Evolutionary conservation across 1,284 basidiomycete genomes (phyloP).

Genomic region (Laetiporus sulphureus): DNA sequence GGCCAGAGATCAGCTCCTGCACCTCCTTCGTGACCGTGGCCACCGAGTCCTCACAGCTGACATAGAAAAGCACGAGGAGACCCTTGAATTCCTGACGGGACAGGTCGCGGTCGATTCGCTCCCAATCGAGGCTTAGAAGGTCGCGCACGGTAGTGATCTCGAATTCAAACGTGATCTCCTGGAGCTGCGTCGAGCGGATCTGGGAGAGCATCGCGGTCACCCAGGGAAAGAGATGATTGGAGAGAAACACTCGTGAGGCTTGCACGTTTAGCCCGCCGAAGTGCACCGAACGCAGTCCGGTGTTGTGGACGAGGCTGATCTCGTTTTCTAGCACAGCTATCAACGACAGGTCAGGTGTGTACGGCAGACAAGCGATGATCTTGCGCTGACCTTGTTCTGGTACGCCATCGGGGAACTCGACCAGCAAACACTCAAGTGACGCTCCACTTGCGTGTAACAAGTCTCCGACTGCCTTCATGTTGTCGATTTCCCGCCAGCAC

Average conservation of each 20-base stretch:
- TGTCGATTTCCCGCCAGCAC: conserved; percentile 27
- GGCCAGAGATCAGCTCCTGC: conserved; percentile 13
- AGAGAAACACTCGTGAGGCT: conserved; percentile 19
- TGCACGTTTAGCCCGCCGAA: conserved; percentile 25
- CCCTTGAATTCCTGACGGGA: conserved; percentile 21
- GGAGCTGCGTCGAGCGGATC: conserved; percentile 16
- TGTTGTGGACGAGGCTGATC: conserved; percentile 25
- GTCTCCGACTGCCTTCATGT: conserved; percentile 22
- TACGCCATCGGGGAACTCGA: conserved; percentile 24
- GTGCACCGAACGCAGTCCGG: conserved; percentile 23
- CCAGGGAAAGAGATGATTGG: conserved; percentile 22
- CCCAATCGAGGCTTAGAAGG: conserved; percentile 24
- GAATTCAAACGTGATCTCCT: conserved; percentile 23
- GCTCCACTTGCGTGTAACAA: conserved; percentile 24
- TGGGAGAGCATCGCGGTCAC: conserved; percentile 21
- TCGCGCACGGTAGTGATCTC: conserved; percentile 20
- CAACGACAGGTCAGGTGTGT: neutral
- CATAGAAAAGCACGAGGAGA: conserved; percentile 21
- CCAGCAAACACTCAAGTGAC: conserved; percentile 22
- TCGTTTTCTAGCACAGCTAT: conserved; percentile 20
- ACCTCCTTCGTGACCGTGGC: conserved; percentile 15
- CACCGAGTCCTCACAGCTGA: conserved; percentile 16
- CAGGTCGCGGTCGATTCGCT: conserved; percentile 22
- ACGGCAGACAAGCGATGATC: neutral
- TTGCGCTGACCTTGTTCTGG: conserved; percentile 19